These are phyloP conservation scores for Cyberlindnera maritima DNA, from an alignment of 805 yeast species.

Conservation along the genomic window DNA sequence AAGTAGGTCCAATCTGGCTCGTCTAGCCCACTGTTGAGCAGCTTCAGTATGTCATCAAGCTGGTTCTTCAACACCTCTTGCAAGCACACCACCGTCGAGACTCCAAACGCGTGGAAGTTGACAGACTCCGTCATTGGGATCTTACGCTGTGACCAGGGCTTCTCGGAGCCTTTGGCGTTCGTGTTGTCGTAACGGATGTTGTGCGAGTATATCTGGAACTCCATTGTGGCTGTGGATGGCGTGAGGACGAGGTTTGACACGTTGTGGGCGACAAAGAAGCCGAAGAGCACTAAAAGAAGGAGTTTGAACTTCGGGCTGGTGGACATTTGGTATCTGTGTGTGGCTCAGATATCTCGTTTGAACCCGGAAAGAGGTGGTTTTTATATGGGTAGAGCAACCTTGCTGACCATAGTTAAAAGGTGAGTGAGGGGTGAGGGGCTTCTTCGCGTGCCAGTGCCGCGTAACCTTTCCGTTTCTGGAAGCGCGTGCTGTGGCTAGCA, in stretches of 20 bases:
- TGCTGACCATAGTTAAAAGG: too few species aligned
- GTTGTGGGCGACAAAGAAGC: slow-evolving; percentile 6
- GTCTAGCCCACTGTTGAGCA: slow-evolving; percentile 29
- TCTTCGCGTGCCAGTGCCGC: too few species aligned
- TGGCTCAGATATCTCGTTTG: too few species aligned
- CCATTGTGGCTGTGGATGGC: background rate
- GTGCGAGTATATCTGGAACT: slow-evolving; percentile 35
- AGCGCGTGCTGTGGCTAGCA: too few species aligned
- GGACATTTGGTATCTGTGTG: background rate
- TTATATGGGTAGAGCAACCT: too few species aligned
- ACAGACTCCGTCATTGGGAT: slow-evolving; percentile 39
- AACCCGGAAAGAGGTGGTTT: too few species aligned
- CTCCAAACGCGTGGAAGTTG: slow-evolving; percentile 33
- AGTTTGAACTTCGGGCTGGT: background rate
- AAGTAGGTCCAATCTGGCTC: slow-evolving; percentile 40
- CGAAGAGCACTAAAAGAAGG: background rate
- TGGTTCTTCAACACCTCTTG: slow-evolving; percentile 50
- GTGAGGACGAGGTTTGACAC: slow-evolving; percentile 2
- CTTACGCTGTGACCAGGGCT: slow-evolving; percentile 43
- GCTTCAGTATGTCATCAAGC: slow-evolving; percentile 39
- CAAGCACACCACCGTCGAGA: slow-evolving; percentile 40
- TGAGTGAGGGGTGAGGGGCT: too few species aligned
- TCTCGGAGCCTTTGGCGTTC: slow-evolving; percentile 36
- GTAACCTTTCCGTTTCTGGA: too few species aligned
- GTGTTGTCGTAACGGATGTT: slow-evolving; percentile 45